Percentiles rank a stretch among this genome's conserved stretches.
Evolutionary conservation across 192 early-diverging fungal genomes (phyloP).

Genomic region (Mortierella alpina): DNA sequence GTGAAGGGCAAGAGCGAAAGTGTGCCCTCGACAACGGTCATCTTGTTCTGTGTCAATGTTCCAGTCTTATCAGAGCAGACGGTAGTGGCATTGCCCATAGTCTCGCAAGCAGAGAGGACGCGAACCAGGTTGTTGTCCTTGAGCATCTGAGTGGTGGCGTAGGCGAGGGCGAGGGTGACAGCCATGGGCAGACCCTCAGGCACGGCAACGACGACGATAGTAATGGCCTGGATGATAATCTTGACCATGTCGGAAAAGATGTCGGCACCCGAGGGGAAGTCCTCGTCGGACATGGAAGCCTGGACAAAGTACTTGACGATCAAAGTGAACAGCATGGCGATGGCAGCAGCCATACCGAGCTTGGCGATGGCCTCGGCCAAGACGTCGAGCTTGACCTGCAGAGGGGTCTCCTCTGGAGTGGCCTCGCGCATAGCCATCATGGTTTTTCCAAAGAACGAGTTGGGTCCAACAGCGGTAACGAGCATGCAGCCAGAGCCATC

Average conservation of each 20-base stretch:
- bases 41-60: slow-evolving; percentile 84
- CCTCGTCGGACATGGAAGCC: slow-evolving; percentile 59
- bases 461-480: slow-evolving; percentile 80
- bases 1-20: slow-evolving; percentile 60
- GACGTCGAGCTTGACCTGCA: slow-evolving; percentile 89
- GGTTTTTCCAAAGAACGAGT: slow-evolving; percentile 90
- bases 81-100: slow-evolving; percentile 85
- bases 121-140: slow-evolving; percentile 84
- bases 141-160: slow-evolving; percentile 85
- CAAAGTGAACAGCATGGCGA: slow-evolving; percentile 81
- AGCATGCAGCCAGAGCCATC: slow-evolving; percentile 87
- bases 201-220: slow-evolving; percentile 84
- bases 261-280: slow-evolving; percentile 62
- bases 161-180: slow-evolving; percentile 84
- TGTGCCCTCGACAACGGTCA: slow-evolving; percentile 77
- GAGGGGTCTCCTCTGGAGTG: slow-evolving; percentile 83
- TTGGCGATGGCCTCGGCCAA: slow-evolving; percentile 95
- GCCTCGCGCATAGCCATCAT: slow-evolving; percentile 85
- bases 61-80: slow-evolving; percentile 91
- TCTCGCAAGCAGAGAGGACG: slow-evolving; percentile 83
- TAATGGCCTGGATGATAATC: slow-evolving; percentile 84
- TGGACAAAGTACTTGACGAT: slow-evolving; percentile 69
- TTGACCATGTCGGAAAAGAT: slow-evolving; percentile 68
- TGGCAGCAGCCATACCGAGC: slow-evolving; percentile 83
- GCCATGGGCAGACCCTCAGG: slow-evolving; percentile 91